Conservation (phyloP, 352 stramenopile genomes). For the Phytophthora aleatoria region DNA sequence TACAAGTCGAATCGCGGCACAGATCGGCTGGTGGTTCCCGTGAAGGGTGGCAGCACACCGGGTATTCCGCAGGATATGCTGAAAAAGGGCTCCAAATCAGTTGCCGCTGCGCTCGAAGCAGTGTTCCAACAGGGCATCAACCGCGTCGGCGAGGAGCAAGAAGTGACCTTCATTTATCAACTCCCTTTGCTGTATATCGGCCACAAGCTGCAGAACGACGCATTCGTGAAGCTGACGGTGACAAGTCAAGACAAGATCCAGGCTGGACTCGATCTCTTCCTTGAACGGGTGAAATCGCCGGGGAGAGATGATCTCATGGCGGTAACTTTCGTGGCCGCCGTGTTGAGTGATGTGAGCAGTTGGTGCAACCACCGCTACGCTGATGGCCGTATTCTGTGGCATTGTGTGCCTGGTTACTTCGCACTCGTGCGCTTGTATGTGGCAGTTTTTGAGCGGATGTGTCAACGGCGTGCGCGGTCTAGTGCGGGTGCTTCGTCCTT, state of each 20-base stretch:
- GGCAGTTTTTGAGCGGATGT: slow-evolving; percentile 78
- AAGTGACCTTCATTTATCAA: slow-evolving; percentile 58
- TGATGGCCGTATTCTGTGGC: slow-evolving; percentile 60
- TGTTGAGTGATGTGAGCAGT: slow-evolving; percentile 62
- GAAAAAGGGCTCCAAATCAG: slow-evolving; percentile 38
- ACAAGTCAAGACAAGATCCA: slow-evolving; percentile 58
- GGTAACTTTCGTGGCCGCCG: slow-evolving; percentile 71
- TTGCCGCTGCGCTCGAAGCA: slow-evolving; percentile 44
- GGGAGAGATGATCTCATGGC: slow-evolving; percentile 68
- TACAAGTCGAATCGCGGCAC: slow-evolving; percentile 57
- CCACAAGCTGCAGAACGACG: slow-evolving; percentile 48
- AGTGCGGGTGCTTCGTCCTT: slow-evolving; percentile 32
- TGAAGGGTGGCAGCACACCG: slow-evolving; percentile 29
- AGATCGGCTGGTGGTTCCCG: slow-evolving; percentile 36
- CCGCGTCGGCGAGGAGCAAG: slow-evolving; percentile 45
- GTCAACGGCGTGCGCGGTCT: slow-evolving; percentile 60
- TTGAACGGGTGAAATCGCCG: slow-evolving; percentile 58
- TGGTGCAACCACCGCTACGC: slow-evolving; percentile 59
- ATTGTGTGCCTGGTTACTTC: slow-evolving; percentile 84
- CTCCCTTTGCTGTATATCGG: slow-evolving; percentile 62
- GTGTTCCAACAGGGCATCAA: slow-evolving; percentile 57
- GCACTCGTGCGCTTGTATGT: slow-evolving; percentile 67
- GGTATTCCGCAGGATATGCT: slow-evolving; percentile 50
- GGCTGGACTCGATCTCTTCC: slow-evolving; percentile 50
- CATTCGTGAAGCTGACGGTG: slow-evolving; percentile 40